Evolutionary conservation across 2,329 filamentous ascomycete genomes (phyloP).

Genomic region (Beauveria sp.): DNA sequence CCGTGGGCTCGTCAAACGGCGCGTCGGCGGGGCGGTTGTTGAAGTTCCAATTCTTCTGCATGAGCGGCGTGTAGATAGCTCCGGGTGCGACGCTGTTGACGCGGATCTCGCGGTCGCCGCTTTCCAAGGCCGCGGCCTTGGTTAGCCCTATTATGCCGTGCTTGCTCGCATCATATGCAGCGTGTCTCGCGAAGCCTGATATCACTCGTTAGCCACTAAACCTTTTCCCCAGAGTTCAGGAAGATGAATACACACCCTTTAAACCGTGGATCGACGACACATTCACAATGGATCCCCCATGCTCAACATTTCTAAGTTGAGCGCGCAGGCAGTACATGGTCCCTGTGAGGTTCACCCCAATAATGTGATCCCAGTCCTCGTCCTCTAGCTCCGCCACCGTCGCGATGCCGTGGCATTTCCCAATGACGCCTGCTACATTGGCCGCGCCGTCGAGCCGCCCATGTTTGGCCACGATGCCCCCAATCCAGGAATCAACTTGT

Average conservation of each 20-base stretch:
- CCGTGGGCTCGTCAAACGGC: conserved; percentile 33
- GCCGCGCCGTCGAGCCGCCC: conserved; percentile 45
- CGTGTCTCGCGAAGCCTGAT: conserved; percentile 23
- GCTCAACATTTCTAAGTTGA: conserved; percentile 33
- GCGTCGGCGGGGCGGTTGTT: conserved; percentile 25
- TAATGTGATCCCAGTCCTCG: conserved; percentile 37
- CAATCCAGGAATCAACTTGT: conserved; percentile 44
- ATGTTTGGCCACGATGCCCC: conserved; percentile 32
- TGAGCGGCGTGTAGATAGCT: conserved; percentile 39
- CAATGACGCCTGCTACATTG: conserved; percentile 45
- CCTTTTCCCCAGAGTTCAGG: conserved; percentile 15
- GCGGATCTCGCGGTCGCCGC: conserved; percentile 33
- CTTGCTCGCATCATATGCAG: conserved; percentile 28
- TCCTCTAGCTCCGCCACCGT: conserved; percentile 35
- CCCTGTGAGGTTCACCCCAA: conserved; percentile 39
- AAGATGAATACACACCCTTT: conserved; percentile 17
- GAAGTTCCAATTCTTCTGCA: conserved; percentile 35
- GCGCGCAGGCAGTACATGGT: conserved; percentile 41
- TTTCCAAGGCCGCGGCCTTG: conserved; percentile 24
- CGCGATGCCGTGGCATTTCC: conserved; percentile 31
- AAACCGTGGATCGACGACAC: conserved; percentile 43
- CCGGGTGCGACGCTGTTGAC: conserved; percentile 39
- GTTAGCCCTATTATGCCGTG: conserved; percentile 27
- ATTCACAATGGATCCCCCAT: conserved; percentile 52
- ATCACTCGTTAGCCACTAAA: conserved; percentile 11